Evolutionary conservation across 1,284 basidiomycete genomes (phyloP), one percentile per base, ranked within the genome.

Genomic region (Apiotrichum sp.): DNA sequence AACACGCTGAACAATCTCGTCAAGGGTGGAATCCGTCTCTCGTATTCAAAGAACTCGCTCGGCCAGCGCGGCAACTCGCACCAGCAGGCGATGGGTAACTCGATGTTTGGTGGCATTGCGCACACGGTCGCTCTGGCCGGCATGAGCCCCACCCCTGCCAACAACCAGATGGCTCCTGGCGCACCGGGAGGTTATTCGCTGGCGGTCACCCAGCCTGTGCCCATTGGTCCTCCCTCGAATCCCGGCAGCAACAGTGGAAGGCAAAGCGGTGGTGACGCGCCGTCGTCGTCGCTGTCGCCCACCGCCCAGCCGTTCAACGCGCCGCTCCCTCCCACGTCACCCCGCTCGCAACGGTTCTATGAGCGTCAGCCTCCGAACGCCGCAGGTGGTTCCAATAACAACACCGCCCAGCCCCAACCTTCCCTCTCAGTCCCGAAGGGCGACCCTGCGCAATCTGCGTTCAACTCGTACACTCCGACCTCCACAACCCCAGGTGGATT

Each of bases 21-120:
- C 73, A 96, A 95, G 77, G 89, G 90, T 57, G 91, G 93, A 5
- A 96, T 98, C 58, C 87, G 95, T 39, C 78, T 98, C 56, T 95
- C 92, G 14, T 98, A 95, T 75, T 93, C 90, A 76, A 95, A 95
- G 81, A 93, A 95, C 69, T 91, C 91, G 11, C 81, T 95, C 13
- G 91, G 91, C 9, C 75, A 77, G 56, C 69, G 76, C 4, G 72
- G 72, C 22, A 69, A 65, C 47, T 61, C 65, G 34, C 67, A 72
- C 54, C 68, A 67, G 7, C 59, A 69, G 8, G 64, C 61, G 9
- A 58, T 65, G 52, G 67, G 63, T 61, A 62, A 59, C 6, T 58
- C 59, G 6, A 61, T 68, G 55, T 73, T 69, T 53, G 69, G 69
- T n/a, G 71, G 73, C 29, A 67, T 73, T 33, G 68, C 73, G 11